These are phyloP conservation scores for Leptoxyphium fumago DNA, from an alignment of 2,329 filamentous ascomycete genomes.

Conservation along the genomic window DNA sequence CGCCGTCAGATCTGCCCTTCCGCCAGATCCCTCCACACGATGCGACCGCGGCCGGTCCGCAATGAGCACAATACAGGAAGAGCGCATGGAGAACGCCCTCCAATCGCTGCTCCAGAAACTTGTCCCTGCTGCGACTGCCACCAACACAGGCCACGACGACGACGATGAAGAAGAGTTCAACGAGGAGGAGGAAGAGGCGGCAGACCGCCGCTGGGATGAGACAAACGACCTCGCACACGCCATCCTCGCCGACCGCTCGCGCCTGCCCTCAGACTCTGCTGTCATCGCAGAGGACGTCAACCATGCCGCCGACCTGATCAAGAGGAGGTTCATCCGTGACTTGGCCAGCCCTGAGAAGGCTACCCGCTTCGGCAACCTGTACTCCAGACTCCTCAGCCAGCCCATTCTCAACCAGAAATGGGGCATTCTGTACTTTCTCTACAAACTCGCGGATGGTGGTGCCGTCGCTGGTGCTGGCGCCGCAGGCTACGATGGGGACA, in stretches of 20 bases:
- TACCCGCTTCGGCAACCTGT: conserved; percentile 76
- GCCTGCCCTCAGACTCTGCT: conserved; percentile 27
- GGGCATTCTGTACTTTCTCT: conserved; percentile 85
- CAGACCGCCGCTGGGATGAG: conserved; percentile 54
- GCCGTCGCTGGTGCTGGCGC: neutral
- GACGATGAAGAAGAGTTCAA: conserved; percentile 43
- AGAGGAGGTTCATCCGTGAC: conserved; percentile 67
- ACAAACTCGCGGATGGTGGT: conserved; percentile 56
- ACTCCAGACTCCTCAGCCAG: conserved; percentile 75
- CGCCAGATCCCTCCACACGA: neutral
- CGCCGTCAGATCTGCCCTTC: neutral
- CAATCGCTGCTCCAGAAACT: conserved; percentile 64
- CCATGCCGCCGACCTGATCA: conserved; percentile 85
- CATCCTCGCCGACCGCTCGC: neutral
- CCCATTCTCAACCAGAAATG: conserved; percentile 92
- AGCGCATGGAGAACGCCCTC: conserved; percentile 65
- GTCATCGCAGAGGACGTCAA: conserved; percentile 57
- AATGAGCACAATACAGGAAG: conserved; percentile 17
- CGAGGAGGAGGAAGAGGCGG: conserved; percentile 50
- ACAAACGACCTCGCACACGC: conserved; percentile 30
- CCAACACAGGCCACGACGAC: conserved; percentile 3
- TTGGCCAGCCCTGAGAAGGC: conserved; percentile 62
- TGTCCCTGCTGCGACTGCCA: conserved; percentile 36
- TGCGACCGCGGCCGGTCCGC: neutral
- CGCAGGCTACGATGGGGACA: conserved; percentile 2